Percentiles rank a stretch among this genome's conserved stretches.
These are phyloP conservation scores for Botrytis fragariae DNA, from an alignment of 2,329 filamentous ascomycete genomes.

Conservation along the genomic window DNA sequence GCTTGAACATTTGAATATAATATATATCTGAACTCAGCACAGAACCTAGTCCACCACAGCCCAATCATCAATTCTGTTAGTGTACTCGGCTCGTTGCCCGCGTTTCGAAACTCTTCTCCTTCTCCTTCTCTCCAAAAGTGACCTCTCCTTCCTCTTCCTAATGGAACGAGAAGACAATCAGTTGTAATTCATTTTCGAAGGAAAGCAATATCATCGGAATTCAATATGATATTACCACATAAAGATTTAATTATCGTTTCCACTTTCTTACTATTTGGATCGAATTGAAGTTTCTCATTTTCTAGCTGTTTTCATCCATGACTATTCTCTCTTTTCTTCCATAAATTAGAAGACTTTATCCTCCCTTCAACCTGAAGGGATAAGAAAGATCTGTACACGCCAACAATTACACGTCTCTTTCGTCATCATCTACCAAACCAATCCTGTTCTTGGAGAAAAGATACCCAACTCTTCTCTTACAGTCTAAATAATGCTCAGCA, in stretches of 20 bases:
- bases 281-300: background rate
- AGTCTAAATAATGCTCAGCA: background rate
- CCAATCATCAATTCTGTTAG: background rate
- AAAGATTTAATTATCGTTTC: background rate
- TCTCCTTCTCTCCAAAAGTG: background rate
- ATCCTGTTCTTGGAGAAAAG: background rate
- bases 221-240: background rate
- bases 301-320: background rate
- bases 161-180: background rate
- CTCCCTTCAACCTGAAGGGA: background rate
- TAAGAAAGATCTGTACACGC: background rate
- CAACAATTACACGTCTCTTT: background rate
- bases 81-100: background rate
- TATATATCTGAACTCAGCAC: too few relatives aligned
- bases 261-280: background rate
- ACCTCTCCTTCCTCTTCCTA: background rate
- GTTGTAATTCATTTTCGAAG: background rate
- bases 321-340: background rate
- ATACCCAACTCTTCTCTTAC: background rate
- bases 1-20: too few relatives aligned
- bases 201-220: background rate
- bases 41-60: background rate
- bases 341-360: too few relatives aligned
- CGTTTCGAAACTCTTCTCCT: background rate
- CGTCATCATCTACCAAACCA: background rate